These are phyloP conservation scores for Sclerotinia minor DNA, from an alignment of 2,329 filamentous ascomycete genomes.

Conservation along the genomic window DNA sequence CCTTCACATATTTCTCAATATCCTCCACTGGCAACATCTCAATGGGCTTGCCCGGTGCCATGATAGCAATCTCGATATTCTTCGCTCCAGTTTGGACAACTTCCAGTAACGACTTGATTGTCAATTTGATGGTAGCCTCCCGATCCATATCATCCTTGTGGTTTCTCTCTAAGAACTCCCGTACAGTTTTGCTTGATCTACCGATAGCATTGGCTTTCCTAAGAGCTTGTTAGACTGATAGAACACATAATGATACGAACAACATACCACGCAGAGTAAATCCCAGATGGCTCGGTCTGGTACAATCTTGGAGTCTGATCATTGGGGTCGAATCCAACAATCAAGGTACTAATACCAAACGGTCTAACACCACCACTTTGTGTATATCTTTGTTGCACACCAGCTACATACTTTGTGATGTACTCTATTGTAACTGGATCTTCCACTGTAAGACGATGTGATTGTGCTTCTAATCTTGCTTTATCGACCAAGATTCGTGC, in stretches of 20 bases:
- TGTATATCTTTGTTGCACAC: constrained; percentile 98
- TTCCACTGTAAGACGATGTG: constrained; percentile 93
- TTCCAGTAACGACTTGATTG: constrained; percentile 96
- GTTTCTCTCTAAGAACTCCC: constrained; percentile 97
- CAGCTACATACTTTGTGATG: constrained; percentile 98
- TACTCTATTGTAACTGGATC: constrained; percentile 98
- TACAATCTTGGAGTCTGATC: constrained; percentile 88
- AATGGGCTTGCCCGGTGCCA: constrained; percentile 87
- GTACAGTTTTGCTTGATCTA: constrained; percentile 96
- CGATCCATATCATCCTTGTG: constrained; percentile 98
- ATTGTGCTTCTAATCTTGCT: constrained; percentile 94
- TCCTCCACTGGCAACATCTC: constrained; percentile 95
- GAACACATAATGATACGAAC: constrained; percentile 35
- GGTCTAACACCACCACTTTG: constrained; percentile 97
- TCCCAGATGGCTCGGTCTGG: constrained; percentile 98
- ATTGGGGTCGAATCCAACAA: constrained; percentile 96
- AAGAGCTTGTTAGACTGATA: constrained; percentile 30
- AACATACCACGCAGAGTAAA: constrained; percentile 94
- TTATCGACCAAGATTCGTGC: constrained; percentile 98
- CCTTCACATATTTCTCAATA: constrained; percentile 97
- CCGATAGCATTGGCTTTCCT: constrained; percentile 99
- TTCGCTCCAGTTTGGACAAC: constrained; percentile 98
- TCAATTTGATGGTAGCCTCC: constrained; percentile 92
- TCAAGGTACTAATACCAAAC: constrained; percentile 97
- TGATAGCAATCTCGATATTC: constrained; percentile 99